Evolutionary conservation across 305 asterid species (phyloP).

Genomic region (Fraxinus velutina): DNA sequence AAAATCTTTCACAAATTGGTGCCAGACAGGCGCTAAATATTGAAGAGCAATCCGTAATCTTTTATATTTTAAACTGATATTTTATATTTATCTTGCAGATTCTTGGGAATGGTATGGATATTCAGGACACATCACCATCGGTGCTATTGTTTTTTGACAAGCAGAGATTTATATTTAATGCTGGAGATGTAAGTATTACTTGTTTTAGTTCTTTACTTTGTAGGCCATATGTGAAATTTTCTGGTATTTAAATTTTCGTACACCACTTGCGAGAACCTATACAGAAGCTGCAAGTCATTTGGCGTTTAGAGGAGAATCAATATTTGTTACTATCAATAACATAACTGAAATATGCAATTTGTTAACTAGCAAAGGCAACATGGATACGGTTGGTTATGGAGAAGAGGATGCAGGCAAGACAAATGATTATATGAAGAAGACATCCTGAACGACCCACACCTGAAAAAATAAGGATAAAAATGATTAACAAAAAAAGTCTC

Average conservation of each 20-base stretch:
- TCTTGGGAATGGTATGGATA: no score
- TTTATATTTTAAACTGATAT: neutral
- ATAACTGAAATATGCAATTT: neutral
- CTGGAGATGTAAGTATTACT: neutral
- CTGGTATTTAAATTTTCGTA: neutral
- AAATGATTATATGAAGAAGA: neutral
- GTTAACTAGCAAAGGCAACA: neutral
- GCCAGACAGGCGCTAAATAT: no score
- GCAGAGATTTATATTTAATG: no score
- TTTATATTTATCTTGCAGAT: conserved; percentile 42
- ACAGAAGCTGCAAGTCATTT: neutral
- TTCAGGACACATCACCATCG: no score
- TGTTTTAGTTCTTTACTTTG: neutral
- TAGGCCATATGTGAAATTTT: neutral
- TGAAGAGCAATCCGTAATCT: neutral
- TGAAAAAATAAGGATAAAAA: neutral
- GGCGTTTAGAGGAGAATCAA: neutral
- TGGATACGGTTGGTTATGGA: neutral
- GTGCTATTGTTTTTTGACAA: no score
- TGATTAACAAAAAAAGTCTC: neutral
- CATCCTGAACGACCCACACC: neutral
- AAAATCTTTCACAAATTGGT: no score
- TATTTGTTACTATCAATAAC: neutral
- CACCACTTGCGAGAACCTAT: neutral
- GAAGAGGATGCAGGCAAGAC: neutral